A percentile compares a stretch with the other conserved stretches of the same genome.
Evolutionary conservation across 1,284 basidiomycete genomes (phyloP).

Genomic region (Apiotrichum mycotoxinovorans): DNA sequence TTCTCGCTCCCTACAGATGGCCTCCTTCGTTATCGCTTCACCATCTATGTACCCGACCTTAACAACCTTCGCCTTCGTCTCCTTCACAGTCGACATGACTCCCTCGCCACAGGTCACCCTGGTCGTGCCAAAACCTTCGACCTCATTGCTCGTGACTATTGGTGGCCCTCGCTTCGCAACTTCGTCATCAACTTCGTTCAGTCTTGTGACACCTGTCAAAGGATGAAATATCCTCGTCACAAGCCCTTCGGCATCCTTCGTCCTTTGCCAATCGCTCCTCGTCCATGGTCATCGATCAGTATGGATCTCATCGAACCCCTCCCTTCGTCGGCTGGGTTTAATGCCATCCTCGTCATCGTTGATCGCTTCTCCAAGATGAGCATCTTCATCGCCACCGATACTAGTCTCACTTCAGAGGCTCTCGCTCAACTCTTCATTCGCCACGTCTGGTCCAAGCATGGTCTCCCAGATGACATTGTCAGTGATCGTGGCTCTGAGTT

Average conservation of each 20-base stretch:
- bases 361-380: slow-evolving; percentile 51
- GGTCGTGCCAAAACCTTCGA: neutral
- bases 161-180: no score
- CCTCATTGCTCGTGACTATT: neutral
- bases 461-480: neutral
- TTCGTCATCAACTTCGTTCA: slow-evolving; percentile 30
- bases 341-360: slow-evolving; percentile 51
- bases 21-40: neutral
- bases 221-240: slow-evolving; percentile 41
- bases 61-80: neutral
- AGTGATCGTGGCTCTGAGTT: neutral
- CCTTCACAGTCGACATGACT: neutral
- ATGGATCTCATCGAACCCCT: slow-evolving; percentile 54
- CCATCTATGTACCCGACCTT: no score
- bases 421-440: neutral
- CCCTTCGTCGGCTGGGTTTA: slow-evolving; percentile 45
- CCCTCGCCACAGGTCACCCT: neutral
- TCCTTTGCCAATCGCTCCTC: slow-evolving; percentile 38
- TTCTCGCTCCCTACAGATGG: no score
- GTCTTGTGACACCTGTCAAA: slow-evolving; percentile 43
- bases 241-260: slow-evolving; percentile 47
- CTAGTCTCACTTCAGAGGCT: slow-evolving; percentile 8
- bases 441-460: neutral
- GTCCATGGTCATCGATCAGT: slow-evolving; percentile 50
- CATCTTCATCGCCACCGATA: slow-evolving; percentile 44